Evolutionary conservation across 257 asterid genomes (phyloP).

Genomic region (Nicotiana benthamiana): DNA sequence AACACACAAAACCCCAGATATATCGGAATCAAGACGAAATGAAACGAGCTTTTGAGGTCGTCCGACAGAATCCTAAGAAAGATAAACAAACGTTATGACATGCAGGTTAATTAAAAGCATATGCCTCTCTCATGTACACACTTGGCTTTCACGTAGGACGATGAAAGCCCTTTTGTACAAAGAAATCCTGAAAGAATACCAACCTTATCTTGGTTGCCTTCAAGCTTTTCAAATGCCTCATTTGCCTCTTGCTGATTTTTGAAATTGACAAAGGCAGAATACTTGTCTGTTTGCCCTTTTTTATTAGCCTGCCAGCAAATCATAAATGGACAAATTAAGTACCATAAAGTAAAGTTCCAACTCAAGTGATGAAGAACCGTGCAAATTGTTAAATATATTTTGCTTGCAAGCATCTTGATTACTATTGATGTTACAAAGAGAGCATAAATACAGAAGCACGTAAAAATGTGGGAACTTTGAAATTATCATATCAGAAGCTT

Average conservation of each 20-base stretch:
- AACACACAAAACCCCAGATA: constrained; percentile 2
- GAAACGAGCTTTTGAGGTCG: constrained; percentile 7
- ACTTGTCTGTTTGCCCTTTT: constrained; percentile 27
- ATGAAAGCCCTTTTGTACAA: background rate
- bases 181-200: background rate
- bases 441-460: background rate
- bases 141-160: background rate
- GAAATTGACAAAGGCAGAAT: constrained; percentile 48
- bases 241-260: constrained; percentile 53
- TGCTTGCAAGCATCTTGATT: background rate
- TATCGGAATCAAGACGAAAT: constrained; percentile 1
- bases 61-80: background rate
- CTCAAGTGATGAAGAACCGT: background rate
- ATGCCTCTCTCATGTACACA: background rate
- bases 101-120: background rate
- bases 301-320: constrained; percentile 36
- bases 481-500: background rate
- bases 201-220: constrained; percentile 62
- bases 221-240: constrained; percentile 52
- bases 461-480: background rate
- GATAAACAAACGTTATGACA: background rate
- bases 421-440: background rate
- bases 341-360: background rate
- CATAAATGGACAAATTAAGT: background rate
- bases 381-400: background rate